Evolutionary conservation across 345 rosid species (phyloP).

Genomic region (Hypericum androsaemum): DNA sequence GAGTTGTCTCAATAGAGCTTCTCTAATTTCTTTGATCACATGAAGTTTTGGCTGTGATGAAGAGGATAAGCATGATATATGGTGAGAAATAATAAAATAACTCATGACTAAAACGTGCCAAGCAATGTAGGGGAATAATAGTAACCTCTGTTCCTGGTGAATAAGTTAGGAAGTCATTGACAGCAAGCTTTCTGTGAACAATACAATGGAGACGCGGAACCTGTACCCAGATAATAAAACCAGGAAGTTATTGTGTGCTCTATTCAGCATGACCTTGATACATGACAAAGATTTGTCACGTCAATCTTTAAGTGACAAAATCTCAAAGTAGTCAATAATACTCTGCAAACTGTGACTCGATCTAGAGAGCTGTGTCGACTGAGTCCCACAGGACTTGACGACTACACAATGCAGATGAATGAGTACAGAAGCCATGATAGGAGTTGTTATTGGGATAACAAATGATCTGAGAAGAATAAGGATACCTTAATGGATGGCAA

Average conservation of each 20-base stretch:
- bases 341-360: neutral
- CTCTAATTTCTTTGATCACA: constrained; percentile 47
- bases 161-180: constrained; percentile 42
- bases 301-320: neutral
- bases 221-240: constrained; percentile 19
- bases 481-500: constrained; percentile 51
- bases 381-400: too few relatives aligned
- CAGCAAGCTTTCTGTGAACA: constrained; percentile 64
- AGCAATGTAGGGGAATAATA: neutral
- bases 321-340: neutral
- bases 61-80: neutral
- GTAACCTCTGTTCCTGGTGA: constrained; percentile 52
- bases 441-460: too few relatives aligned
- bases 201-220: constrained; percentile 90
- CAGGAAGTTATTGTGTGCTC: neutral
- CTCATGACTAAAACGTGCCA: too few relatives aligned
- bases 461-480: neutral
- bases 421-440: too few relatives aligned
- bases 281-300: neutral
- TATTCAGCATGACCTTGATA: neutral
- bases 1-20: constrained; percentile 58
- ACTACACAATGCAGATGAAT: too few relatives aligned
- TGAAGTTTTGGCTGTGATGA: constrained; percentile 45
- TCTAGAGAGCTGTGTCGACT: too few relatives aligned
- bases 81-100: constrained; percentile 5